Evolutionary conservation across 371 early-diverging fungal species (phyloP).

Genomic region (Apophysomyces sp.): DNA sequence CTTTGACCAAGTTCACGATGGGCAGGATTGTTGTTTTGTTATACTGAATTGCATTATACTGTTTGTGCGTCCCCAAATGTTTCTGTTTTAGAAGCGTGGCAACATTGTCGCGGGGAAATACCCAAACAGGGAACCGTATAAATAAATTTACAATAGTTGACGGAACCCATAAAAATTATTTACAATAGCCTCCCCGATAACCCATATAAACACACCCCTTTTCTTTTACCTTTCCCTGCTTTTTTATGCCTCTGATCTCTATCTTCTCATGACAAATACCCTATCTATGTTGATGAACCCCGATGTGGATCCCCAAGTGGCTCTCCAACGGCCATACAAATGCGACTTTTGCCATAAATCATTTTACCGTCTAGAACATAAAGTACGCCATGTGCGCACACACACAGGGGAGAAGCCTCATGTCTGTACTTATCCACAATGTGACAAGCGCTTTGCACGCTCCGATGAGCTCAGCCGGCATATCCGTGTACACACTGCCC

Average conservation of each 20-base stretch:
- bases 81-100: conserved; percentile 4
- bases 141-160: conserved; percentile 3
- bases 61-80: background rate
- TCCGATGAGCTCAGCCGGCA: conserved; percentile 88
- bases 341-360: conserved; percentile 77
- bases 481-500: conserved; percentile 57
- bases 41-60: background rate
- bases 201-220: background rate
- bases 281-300: conserved; percentile 2
- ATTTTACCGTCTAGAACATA: conserved; percentile 76
- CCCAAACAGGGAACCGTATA: conserved; percentile 3
- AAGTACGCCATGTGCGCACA: conserved; percentile 82
- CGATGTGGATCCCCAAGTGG: conserved; percentile 17
- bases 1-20: no score
- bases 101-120: conserved; percentile 1
- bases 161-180: conserved; percentile 3
- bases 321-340: conserved; percentile 66
- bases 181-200: background rate
- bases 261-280: background rate
- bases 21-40: background rate
- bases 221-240: background rate
- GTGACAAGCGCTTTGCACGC: conserved; percentile 81
- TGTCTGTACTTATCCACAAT: conserved; percentile 68
- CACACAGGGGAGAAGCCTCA: conserved; percentile 91
- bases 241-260: background rate